Base-by-base conservation (phyloP, 1,284 basidiomycete species). In the Ustilago trichophora region DNA sequence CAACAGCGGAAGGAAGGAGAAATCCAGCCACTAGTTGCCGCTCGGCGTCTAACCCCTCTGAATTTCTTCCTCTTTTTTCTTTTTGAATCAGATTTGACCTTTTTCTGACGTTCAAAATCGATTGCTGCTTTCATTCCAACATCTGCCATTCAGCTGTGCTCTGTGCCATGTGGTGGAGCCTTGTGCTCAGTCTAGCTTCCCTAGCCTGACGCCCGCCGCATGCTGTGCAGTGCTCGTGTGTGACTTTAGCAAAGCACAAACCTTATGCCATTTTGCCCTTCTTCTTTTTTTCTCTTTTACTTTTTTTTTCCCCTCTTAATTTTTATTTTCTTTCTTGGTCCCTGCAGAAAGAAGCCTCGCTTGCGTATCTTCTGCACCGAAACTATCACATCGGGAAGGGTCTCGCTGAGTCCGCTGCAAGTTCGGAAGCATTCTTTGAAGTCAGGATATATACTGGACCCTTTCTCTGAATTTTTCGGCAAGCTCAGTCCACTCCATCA, bases 181-280 rank as follows among this genome's bases (percentile, higher is more conserved):
- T n/a, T n/a, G n/a, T n/a, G n/a, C n/a, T n/a, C n/a, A n/a, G n/a
- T n/a, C n/a, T n/a, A n/a, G n/a, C 10, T 35, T 35, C 15, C 8
- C n/a, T 35, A 7, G 8, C 27, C 27, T 29, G 27, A 29, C 27
- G 33, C 33, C 33, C 33, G 33, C n/a, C n/a, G n/a, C n/a, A n/a
- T n/a, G n/a, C n/a, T n/a, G n/a, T n/a, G n/a, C n/a, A n/a, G n/a
- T n/a, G n/a, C n/a, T n/a, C n/a, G n/a, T n/a, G 31, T 33, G 52
- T 54, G 52, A 54, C 44, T 46, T 31, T 54, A 54, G 37, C 27
- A 29, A 41, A 25, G 43, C 47, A n/a, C n/a, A n/a, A 49, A 53
- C 25, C 42, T 45, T 46, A 11, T 44, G 41, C 27, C 46, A 48
- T 26, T 42, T 43, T n/a, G n/a, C n/a, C n/a, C n/a, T n/a, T n/a